Evolutionary conservation across 768 basidiomycete genomes (phyloP), one percentile per base, ranked within the genome.

Genomic region (Exidia glandulosa): DNA sequence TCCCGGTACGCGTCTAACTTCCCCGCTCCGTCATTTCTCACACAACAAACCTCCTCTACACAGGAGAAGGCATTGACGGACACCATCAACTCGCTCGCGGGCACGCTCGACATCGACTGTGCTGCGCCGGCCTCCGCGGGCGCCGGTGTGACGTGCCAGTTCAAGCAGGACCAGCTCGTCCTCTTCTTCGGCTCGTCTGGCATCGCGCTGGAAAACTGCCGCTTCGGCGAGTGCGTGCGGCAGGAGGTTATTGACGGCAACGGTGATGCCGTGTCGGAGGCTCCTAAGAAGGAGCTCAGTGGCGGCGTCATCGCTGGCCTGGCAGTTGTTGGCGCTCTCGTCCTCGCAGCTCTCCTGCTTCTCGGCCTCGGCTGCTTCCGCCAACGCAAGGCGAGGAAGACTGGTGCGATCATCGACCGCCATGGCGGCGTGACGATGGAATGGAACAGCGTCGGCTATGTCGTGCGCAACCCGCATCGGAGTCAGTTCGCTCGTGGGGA

Each of bases 241-340:
- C 92, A 95, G 69, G 79, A 77, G 60, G 84, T 88, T 36, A 84
- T 96, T 59, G 86, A 93, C 67, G 74, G 70, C 47, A 70, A 77
- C 2, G 68, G 74, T 32, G 4, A 48, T 41, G 19, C 33, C 12
- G 13, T 29, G 56, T 27, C 56, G 14, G 4, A 56, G 50, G 29
- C 19, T 36, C 74, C 72, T 7, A 74, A 71, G 3, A 75, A 75
- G 33, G 72, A 79, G 19, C 80, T 96, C 9, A 79, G 82, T 59
- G 80, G 84, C 1, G 94, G 94, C 1, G 94, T 96, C 27, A 90
- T 96, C 60, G 94, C 89, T 34, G 94, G 94, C 13, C 72, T 97
- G 31, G 91, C 87, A 0, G 88, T 94, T 29, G 85, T 96, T 9
- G 88, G 92, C 5, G 78, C 72, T 0, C 67, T 96, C 48, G 58